A percentile compares a stretch with the other conserved stretches of the same genome.
Evolutionary conservation across 768 basidiomycete genomes (phyloP).

Genomic region (Panus rudis): DNA sequence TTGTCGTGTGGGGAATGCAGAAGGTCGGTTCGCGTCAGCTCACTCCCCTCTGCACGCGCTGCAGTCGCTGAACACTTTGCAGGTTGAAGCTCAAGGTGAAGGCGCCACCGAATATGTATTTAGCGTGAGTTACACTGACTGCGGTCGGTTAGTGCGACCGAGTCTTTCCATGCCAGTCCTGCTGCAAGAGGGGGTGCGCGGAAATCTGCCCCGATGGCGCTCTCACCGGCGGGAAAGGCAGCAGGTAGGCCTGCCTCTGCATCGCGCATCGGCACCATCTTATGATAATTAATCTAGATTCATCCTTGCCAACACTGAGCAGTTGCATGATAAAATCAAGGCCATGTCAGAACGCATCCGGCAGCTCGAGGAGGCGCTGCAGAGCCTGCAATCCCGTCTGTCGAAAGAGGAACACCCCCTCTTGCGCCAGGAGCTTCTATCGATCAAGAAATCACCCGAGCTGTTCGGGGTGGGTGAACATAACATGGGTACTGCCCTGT

Average conservation of each 20-base stretch:
- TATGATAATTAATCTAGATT: constrained; percentile 34
- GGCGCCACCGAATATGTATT: constrained; percentile 22
- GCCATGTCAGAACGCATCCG: constrained; percentile 54
- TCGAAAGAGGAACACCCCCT: constrained; percentile 49
- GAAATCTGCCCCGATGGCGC: constrained; percentile 35
- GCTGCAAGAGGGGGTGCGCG: constrained; percentile 30
- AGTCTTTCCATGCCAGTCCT: constrained; percentile 51
- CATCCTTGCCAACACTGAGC: constrained; percentile 68
- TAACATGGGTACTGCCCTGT: constrained; percentile 6
- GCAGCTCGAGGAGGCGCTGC: constrained; percentile 59
- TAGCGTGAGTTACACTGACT: constrained; percentile 57
- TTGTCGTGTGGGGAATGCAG: constrained; percentile 67
- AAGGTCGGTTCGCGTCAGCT: constrained; percentile 31
- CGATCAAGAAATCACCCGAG: constrained; percentile 60
- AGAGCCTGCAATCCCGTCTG: constrained; percentile 40
- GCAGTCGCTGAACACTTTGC: constrained; percentile 7
- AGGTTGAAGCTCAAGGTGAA: constrained; percentile 64
- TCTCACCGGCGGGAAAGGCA: constrained; percentile 69
- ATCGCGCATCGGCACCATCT: constrained; percentile 6
- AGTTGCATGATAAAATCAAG: constrained; percentile 63
- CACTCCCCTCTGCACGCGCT: constrained; percentile 2
- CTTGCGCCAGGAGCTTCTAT: constrained; percentile 47
- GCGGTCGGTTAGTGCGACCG: constrained; percentile 44
- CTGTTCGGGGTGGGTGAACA: constrained; percentile 29
- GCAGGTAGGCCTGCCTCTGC: constrained; percentile 41